A percentile compares a stretch with the other conserved stretches of the same genome.
Conservation (phyloP, 805 yeast genomes). For the Metschnikowia kunwiensis region DNA sequence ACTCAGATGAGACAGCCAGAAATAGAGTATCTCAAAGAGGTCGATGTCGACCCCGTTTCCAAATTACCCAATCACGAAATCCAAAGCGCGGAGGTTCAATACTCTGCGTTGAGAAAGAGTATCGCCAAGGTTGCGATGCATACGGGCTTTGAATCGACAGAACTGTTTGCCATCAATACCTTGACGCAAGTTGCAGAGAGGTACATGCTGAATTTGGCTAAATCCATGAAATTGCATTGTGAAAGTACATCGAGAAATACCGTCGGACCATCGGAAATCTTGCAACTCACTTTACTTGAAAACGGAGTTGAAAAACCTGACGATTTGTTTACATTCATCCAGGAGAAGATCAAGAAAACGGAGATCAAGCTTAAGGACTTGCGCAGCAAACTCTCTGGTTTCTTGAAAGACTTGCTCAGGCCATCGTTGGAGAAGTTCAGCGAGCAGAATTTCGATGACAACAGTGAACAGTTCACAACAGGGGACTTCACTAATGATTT, state of each 20-base stretch:
- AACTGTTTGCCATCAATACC: slow-evolving; percentile 71
- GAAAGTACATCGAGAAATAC: slow-evolving; percentile 58
- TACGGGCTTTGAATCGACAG: slow-evolving; percentile 84
- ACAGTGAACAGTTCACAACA: slow-evolving; percentile 88
- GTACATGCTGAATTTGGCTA: slow-evolving; percentile 70
- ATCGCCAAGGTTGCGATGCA: slow-evolving; percentile 84
- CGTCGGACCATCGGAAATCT: slow-evolving; percentile 39
- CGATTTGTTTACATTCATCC: slow-evolving; percentile 67
- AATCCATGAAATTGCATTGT: slow-evolving; percentile 63
- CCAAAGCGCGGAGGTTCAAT: slow-evolving; percentile 57
- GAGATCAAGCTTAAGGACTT: slow-evolving; percentile 67
- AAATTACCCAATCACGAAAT: slow-evolving; percentile 67
- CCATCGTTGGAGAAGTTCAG: slow-evolving; percentile 74
- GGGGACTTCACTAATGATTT: slow-evolving; percentile 93
- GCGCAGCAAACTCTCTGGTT: slow-evolving; percentile 59
- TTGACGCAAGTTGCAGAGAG: slow-evolving; percentile 81
- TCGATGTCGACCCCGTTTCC: slow-evolving; percentile 82
- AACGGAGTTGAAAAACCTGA: slow-evolving; percentile 84
- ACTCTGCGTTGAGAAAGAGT: slow-evolving; percentile 61
- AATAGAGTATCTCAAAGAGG: slow-evolving; percentile 55
- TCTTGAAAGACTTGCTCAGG: slow-evolving; percentile 75
- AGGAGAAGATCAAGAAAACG: slow-evolving; percentile 69
- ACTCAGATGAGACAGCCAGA: slow-evolving; percentile 71
- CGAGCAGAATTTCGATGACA: slow-evolving; percentile 80
- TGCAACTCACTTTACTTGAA: slow-evolving; percentile 67